These are phyloP conservation scores for Stenocarpella maydis DNA, from an alignment of 2,329 filamentous ascomycete species.

Conservation along the genomic window DNA sequence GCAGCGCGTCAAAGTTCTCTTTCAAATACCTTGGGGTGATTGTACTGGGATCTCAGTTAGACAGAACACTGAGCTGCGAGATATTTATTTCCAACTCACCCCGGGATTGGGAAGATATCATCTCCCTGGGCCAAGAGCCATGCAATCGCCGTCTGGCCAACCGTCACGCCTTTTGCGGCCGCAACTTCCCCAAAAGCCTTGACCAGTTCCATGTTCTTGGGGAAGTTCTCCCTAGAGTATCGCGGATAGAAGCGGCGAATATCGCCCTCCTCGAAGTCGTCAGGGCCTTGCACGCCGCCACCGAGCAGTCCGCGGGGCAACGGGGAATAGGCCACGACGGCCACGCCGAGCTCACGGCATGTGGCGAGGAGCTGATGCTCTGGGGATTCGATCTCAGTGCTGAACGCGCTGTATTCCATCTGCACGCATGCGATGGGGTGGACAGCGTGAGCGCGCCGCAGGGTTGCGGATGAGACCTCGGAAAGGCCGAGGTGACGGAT, in stretches of 20 bases:
- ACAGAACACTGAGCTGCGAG: slow-evolving; percentile 31
- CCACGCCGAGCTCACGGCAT: slow-evolving; percentile 60
- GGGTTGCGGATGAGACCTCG: slow-evolving; percentile 53
- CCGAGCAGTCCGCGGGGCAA: slow-evolving; percentile 63
- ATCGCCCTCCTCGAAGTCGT: slow-evolving; percentile 54
- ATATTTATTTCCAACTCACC: slow-evolving; percentile 33
- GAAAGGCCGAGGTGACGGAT: slow-evolving; percentile 60
- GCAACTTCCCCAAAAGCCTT: slow-evolving; percentile 41
- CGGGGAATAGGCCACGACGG: slow-evolving; percentile 63
- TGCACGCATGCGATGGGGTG: slow-evolving; percentile 58
- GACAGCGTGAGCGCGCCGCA: slow-evolving; percentile 57
- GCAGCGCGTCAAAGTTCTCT: slow-evolving; percentile 39
- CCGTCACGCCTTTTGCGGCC: slow-evolving; percentile 49
- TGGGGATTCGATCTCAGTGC: slow-evolving; percentile 64
- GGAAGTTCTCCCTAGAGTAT: slow-evolving; percentile 58
- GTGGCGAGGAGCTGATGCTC: slow-evolving; percentile 57
- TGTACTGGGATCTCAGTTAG: slow-evolving; percentile 46
- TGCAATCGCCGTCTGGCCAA: slow-evolving; percentile 61
- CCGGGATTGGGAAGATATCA: slow-evolving; percentile 67
- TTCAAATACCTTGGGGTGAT: slow-evolving; percentile 41
- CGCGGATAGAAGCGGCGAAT: slow-evolving; percentile 49
- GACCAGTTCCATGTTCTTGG: slow-evolving; percentile 52
- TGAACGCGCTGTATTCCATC: slow-evolving; percentile 61
- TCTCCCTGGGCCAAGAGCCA: slow-evolving; percentile 61
- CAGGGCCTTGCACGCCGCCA: slow-evolving; percentile 52